Evolutionary conservation across 1,284 basidiomycete species (phyloP), one percentile per base, ranked within the genome.

Genomic region (Butyriboletus regius): DNA sequence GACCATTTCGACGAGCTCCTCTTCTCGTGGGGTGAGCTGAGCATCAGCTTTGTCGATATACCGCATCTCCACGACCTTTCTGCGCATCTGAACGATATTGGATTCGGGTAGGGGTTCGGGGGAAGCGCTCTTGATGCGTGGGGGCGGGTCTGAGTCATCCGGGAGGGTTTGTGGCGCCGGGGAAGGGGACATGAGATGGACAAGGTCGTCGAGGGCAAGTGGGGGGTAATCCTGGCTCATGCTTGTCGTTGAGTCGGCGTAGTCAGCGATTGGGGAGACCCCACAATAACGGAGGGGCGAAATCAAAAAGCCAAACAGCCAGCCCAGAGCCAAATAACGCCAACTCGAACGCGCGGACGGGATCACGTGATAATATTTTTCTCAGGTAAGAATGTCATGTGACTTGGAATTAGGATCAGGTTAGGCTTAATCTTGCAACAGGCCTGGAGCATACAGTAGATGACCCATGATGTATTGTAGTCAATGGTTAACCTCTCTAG

Each of bases 1-100:
- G 59, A 84, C 83, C 79, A 84, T 83, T 50, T 75, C 72, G 3
- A 71, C 64, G 12, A 85, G 68, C 60, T 85, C 78, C 42, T 67
- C 71, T 62, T 83, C 81, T 48, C 69, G 68, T 1, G 64, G 45
- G 37, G 58, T 70, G 18, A 58, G 37, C 4, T 54, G 51, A 20
- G 29, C 10, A n/a, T 57, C 40, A 5, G 43, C 1, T 3, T 22
- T 39, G 13, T 50, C 46, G 9, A 32, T 7, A 5, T 48, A 37
- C 5, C 46, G 49, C 53, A 67, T 60, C 35, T 63, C 52, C 0
- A 40, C 9, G 46, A 57, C 55, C 24, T 34, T 57, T 42, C 20
- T 55, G 37, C 60, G 62, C 43, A 68, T 64, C 42, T 58, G 48
- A 17, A 37, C 14, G 40, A 65, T 46, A 54, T 67, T 62, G 38